phyloP scores from a whole-genome alignment of 2,329 filamentous ascomycete species.

The Hypoxylon sp. region DNA sequence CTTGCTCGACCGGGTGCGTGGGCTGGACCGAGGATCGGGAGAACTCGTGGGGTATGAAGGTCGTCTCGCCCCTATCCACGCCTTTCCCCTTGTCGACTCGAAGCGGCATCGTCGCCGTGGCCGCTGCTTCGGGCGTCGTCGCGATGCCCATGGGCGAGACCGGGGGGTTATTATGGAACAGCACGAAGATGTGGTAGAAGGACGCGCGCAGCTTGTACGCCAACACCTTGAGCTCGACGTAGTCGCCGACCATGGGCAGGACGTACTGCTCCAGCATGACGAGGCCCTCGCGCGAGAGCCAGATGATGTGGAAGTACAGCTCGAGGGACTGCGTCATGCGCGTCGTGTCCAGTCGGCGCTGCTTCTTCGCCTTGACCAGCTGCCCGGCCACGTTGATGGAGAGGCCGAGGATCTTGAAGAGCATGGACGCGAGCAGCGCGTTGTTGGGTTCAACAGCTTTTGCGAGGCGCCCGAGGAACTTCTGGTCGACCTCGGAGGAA shows the following conservation, averaged over 20 bases:
- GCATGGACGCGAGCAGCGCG: conserved; percentile 80
- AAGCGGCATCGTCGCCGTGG: conserved; percentile 24
- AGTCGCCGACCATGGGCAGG: conserved; percentile 83
- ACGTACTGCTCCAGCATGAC: conserved; percentile 90
- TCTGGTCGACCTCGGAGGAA: conserved; percentile 96
- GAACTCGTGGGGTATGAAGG: conserved; percentile 50
- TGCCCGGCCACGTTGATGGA: conserved; percentile 89
- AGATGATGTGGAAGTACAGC: conserved; percentile 89
- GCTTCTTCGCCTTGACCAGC: conserved; percentile 83
- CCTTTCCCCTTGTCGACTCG: conserved; percentile 63
- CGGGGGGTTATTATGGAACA: conserved; percentile 92
- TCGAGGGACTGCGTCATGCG: conserved; percentile 83
- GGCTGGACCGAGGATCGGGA: conserved; percentile 61
- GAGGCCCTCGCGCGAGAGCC: conserved; percentile 92
- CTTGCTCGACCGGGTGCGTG: conserved; percentile 63
- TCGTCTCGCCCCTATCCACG: conserved; percentile 55
- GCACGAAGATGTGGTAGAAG: conserved; percentile 95
- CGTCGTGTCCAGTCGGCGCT: conserved; percentile 84
- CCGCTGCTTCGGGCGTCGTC: conserved; percentile 17
- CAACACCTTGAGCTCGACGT: conserved; percentile 87
- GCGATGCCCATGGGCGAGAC: conserved; percentile 71
- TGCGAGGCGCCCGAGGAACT: conserved; percentile 92
- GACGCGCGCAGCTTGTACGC: conserved; percentile 92
- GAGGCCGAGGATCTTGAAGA: conserved; percentile 92
- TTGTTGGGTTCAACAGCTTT: conserved; percentile 82